Evolutionary conservation across 1,139 yeast genomes (phyloP).

Genomic region (Taphrina deformans): DNA sequence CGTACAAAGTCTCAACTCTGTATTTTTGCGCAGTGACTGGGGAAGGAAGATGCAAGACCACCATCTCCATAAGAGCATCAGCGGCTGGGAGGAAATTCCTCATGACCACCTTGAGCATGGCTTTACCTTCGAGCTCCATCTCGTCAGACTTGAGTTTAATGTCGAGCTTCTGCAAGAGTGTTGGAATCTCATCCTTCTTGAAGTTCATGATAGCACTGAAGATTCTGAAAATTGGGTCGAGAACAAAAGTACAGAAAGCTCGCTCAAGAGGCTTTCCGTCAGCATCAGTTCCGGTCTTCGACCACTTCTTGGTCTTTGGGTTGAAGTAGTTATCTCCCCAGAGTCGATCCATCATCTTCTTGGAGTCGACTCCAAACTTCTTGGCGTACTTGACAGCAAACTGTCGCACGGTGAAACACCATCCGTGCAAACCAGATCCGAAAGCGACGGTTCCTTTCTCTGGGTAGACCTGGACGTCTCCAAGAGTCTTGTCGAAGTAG

Average conservation of each 20-base stretch:
- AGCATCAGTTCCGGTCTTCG: constrained; percentile 94
- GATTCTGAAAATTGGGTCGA: constrained; percentile 98
- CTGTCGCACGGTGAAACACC: constrained; percentile 99
- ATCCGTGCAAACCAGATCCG: constrained; percentile 99
- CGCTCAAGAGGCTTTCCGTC: constrained; percentile 95
- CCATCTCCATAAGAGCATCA: constrained; percentile 98
- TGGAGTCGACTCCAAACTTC: constrained; percentile 98
- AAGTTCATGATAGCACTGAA: constrained; percentile 94
- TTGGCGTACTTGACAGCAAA: constrained; percentile 97
- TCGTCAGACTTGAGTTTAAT: constrained; percentile 87
- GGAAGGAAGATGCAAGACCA: constrained; percentile 96
- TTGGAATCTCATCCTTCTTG: constrained; percentile 94
- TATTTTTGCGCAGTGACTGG: constrained; percentile 98
- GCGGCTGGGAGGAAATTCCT: constrained; percentile 99
- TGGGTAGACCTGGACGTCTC: constrained; percentile 99
- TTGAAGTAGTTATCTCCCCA: constrained; percentile 99
- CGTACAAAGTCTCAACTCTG: constrained; percentile 99
- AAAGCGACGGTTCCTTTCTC: constrained; percentile 98
- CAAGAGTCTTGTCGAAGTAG: constrained; percentile 83
- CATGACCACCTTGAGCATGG: constrained; percentile 97
- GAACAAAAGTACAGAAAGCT: constrained; percentile 99
- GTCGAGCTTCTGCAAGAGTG: constrained; percentile 87
- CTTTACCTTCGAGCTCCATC: constrained; percentile 98
- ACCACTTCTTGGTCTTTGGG: constrained; percentile 99
- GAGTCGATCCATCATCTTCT: constrained; percentile 98